Percentiles rank a stretch among this genome's conserved stretches.
Conservation (phyloP, 108 stramenopile genomes). For the Skeletonema costatum region DNA sequence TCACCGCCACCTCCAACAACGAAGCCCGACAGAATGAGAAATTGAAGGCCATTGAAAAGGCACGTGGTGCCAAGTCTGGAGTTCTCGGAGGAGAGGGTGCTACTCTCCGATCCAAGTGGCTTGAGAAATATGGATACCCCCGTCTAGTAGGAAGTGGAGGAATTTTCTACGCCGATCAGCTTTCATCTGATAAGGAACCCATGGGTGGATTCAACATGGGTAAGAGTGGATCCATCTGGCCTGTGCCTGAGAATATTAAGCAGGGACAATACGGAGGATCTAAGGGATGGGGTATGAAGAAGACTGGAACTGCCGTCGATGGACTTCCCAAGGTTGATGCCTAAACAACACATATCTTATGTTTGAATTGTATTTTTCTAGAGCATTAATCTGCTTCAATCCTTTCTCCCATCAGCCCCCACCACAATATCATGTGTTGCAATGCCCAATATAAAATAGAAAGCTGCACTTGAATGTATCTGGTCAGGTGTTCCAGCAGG, state of each 20-base stretch:
- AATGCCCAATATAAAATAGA: not conserved
- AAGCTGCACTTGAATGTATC: not conserved
- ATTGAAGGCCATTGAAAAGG: slow-evolving; percentile 84
- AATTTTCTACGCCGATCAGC: slow-evolving; percentile 90
- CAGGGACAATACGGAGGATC: slow-evolving; percentile 77
- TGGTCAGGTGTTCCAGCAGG: not conserved
- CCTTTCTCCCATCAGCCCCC: not conserved
- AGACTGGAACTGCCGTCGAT: slow-evolving; percentile 78
- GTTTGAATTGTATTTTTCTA: slow-evolving; percentile 10
- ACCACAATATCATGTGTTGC: not conserved
- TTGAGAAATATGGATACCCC: slow-evolving; percentile 90
- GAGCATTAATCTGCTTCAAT: not conserved
- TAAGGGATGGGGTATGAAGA: slow-evolving; percentile 94
- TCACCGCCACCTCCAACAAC: slow-evolving; percentile 92
- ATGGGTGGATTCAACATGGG: slow-evolving; percentile 95
- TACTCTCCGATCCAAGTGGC: slow-evolving; percentile 76
- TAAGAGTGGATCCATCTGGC: slow-evolving; percentile 85
- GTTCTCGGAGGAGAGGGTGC: slow-evolving; percentile 74
- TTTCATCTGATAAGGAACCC: slow-evolving; percentile 83
- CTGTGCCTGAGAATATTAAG: slow-evolving; percentile 78
- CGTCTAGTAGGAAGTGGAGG: slow-evolving; percentile 87
- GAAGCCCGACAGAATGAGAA: slow-evolving; percentile 86
- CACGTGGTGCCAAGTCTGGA: slow-evolving; percentile 67
- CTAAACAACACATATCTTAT: slow-evolving; percentile 19
- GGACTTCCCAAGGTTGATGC: slow-evolving; percentile 73